These are phyloP conservation scores for Phytophthora idaei DNA, from an alignment of 352 stramenopile genomes.

Conservation along the genomic window DNA sequence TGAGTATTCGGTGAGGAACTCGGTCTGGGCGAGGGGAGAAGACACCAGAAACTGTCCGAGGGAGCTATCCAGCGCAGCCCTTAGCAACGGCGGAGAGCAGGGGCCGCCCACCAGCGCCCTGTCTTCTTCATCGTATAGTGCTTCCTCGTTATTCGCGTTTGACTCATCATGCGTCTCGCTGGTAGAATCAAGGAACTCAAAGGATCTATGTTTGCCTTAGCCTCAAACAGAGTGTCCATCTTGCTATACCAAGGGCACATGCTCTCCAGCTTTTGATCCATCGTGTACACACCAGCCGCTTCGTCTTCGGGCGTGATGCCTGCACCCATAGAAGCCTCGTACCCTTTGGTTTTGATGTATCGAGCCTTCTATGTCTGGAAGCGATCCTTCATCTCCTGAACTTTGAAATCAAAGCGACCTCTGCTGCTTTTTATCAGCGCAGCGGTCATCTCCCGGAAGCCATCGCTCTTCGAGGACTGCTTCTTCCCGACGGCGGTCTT, in stretches of 20 bases:
- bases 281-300: neutral
- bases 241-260: neutral
- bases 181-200: neutral
- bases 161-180: neutral
- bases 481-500: too few species aligned
- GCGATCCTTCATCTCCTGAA: neutral
- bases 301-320: neutral
- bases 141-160: neutral
- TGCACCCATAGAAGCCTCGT: neutral
- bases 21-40: neutral
- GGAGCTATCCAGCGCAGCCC: too few species aligned
- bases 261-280: neutral
- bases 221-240: neutral
- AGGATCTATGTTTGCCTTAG: neutral
- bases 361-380: neutral
- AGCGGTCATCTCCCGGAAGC: too few species aligned
- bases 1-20: too few species aligned
- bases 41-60: neutral
- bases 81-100: too few species aligned
- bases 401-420: neutral
- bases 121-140: neutral
- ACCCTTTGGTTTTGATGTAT: neutral
- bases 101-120: too few species aligned
- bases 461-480: too few species aligned
- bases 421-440: too few species aligned